Evolutionary conservation across 345 rosid genomes (phyloP), one percentile per base, ranked within the genome.

Genomic region (Pelargonium nanum): DNA sequence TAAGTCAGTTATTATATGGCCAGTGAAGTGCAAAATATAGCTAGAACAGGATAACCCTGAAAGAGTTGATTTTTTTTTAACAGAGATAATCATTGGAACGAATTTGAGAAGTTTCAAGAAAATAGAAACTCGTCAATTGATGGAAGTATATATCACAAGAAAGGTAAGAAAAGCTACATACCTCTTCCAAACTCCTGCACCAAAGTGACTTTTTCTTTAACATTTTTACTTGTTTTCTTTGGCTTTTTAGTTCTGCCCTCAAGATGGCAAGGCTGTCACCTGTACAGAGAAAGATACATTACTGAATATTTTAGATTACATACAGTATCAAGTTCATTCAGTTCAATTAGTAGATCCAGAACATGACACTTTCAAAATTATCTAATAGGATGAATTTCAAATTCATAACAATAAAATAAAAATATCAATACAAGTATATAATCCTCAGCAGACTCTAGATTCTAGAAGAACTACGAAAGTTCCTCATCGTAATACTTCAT

Each of bases 141-240:
- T 40, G 48, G 48, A 40, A 40, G 10, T 55, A 59, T 23, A 25
- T 34, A 56, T 22, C n/a, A 48, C 20, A 19, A 59, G 19, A 24
- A 23, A 9, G 5, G 44, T 25, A 26, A 56, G 23, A 22, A 50
- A 51, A 48, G 26, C 62, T 0, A 28, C 48, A 58, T 65, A 87
- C 97, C 96, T 88, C 97, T 68, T 91, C 97, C 71, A 85, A 80
- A 75, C 80, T 87, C 82, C 78, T 81, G 23, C 86, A 88, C 96
- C 94, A 91, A 53, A 91, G 77, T 6, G 96, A 91, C 78, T 85
- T 91, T 72, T 85, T 91, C 78, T 81, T 85, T 68, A 91, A 80
- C 64, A 59, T 75, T 77, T 81, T 88, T 65, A 91, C 94, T 69
- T 72, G 73, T 75, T 88, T 88, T 74, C 63, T 84, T 66, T 91